Conservation (phyloP, 164 flowering plant genomes). For the Aristolochia contorta region DNA sequence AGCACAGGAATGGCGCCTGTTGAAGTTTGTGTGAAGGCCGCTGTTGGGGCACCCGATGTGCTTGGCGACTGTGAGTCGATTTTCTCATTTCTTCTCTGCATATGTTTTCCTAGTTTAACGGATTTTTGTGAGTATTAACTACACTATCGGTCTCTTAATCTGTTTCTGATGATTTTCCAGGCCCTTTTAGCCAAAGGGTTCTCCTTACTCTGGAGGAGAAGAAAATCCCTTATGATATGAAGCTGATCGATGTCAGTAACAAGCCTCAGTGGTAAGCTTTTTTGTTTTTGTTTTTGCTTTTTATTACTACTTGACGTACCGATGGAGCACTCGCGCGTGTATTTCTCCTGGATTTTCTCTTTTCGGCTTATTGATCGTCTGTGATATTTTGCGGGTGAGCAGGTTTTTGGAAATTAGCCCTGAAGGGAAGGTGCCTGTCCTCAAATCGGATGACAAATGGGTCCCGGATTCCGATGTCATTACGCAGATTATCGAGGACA, state of each 20-base stretch:
- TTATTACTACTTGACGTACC: background rate
- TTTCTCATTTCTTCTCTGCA: background rate
- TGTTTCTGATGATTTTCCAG: constrained; percentile 5
- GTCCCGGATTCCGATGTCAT: constrained; percentile 78
- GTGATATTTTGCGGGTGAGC: background rate
- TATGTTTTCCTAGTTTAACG: background rate
- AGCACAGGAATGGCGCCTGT: constrained; percentile 25
- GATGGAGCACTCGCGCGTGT: background rate
- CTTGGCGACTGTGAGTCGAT: constrained; percentile 69
- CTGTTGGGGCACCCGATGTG: constrained; percentile 54
- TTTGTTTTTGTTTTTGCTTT: background rate
- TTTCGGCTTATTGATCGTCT: too few species aligned
- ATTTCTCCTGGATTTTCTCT: background rate
- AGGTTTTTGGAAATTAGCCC: constrained; percentile 77
- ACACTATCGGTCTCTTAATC: background rate
- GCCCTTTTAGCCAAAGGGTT: constrained; percentile 64
- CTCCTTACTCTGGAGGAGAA: constrained; percentile 80
- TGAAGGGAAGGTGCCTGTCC: constrained; percentile 78
- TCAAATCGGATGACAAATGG: constrained; percentile 69
- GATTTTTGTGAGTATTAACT: background rate
- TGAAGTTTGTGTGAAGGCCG: constrained; percentile 74
- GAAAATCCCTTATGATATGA: constrained; percentile 50
- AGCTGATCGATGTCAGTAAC: constrained; percentile 42
- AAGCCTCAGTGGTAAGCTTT: constrained; percentile 64
- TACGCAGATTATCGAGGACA: constrained; percentile 65